phyloP scores from a whole-genome alignment of 1,284 basidiomycete species.

The Stygiomarasmius scandens region DNA sequence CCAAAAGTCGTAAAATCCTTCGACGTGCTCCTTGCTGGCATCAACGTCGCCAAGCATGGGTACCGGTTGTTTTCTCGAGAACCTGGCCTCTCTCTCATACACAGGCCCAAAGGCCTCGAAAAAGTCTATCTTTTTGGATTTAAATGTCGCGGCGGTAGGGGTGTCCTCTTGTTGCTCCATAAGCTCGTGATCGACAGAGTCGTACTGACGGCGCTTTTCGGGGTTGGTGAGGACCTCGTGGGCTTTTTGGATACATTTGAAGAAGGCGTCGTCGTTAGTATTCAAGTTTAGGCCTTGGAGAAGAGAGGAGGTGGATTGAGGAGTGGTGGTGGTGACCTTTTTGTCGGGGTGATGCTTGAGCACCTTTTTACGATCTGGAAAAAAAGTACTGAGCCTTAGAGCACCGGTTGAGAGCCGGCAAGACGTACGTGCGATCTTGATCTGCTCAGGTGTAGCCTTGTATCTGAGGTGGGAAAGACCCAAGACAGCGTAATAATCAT shows the following conservation, averaged over 20 bases:
- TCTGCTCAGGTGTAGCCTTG: constrained; percentile 89
- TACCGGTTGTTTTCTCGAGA: constrained; percentile 89
- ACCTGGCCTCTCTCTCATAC: constrained; percentile 90
- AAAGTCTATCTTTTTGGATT: constrained; percentile 64
- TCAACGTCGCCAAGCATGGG: constrained; percentile 78
- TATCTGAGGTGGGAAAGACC: constrained; percentile 91
- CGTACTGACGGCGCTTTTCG: constrained; percentile 93
- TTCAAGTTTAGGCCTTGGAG: constrained; percentile 44
- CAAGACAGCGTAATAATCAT: constrained; percentile 97
- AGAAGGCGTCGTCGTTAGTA: constrained; percentile 95
- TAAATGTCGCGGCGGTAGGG: constrained; percentile 57
- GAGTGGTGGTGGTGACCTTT: constrained; percentile 73
- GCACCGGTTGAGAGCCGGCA: constrained; percentile 10
- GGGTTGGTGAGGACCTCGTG: constrained; percentile 88
- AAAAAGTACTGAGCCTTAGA: constrained; percentile 5
- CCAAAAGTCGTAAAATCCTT: constrained; percentile 98
- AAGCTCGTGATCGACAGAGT: constrained; percentile 88
- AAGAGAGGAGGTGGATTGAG: constrained; percentile 55
- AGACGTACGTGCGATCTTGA: constrained; percentile 91
- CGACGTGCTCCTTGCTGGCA: constrained; percentile 82
- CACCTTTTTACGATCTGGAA: constrained; percentile 93
- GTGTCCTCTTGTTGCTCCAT: constrained; percentile 78
- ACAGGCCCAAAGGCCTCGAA: constrained; percentile 74
- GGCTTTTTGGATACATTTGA: constrained; percentile 99
- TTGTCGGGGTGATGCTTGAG: constrained; percentile 99